A percentile compares a stretch with the other conserved stretches of the same genome.
These are phyloP conservation scores for Monilinia fructigena DNA, from an alignment of 2,329 filamentous ascomycete genomes.

Conservation along the genomic window DNA sequence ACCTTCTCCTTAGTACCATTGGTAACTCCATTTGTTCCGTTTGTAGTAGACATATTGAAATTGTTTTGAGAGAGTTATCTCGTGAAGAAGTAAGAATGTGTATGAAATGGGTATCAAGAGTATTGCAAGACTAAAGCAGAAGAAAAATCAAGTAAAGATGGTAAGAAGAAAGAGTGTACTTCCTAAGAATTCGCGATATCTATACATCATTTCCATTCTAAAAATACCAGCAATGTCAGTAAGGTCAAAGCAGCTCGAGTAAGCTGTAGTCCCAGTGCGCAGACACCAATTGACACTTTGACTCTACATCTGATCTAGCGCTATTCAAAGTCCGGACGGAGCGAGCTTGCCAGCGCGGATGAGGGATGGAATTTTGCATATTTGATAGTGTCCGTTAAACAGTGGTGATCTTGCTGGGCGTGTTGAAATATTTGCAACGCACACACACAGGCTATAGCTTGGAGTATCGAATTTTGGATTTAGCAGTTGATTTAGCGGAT, in stretches of 20 bases:
- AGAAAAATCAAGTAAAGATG: conserved; percentile 2
- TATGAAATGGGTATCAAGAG: conserved; percentile 7
- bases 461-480: conserved; percentile 8
- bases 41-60: conserved; percentile 26
- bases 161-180: neutral
- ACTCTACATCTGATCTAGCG: conserved; percentile 16
- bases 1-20: conserved; percentile 16
- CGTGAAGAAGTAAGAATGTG: neutral
- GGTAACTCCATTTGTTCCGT: conserved; percentile 22
- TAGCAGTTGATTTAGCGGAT: conserved; percentile 11
- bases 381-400: neutral
- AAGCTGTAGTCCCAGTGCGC: conserved; percentile 15
- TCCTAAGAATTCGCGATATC: neutral
- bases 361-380: neutral
- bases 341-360: conserved; percentile 6
- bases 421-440: neutral
- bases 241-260: conserved; percentile 18
- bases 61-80: neutral
- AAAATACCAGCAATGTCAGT: neutral
- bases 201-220: conserved; percentile 12
- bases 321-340: conserved; percentile 11
- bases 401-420: neutral
- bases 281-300: neutral
- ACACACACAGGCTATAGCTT: neutral
- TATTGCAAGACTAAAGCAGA: conserved; percentile 16